phyloP scores from a whole-genome alignment of 495 filamentous ascomycete species.

The Xylaria flabelliformis region DNA sequence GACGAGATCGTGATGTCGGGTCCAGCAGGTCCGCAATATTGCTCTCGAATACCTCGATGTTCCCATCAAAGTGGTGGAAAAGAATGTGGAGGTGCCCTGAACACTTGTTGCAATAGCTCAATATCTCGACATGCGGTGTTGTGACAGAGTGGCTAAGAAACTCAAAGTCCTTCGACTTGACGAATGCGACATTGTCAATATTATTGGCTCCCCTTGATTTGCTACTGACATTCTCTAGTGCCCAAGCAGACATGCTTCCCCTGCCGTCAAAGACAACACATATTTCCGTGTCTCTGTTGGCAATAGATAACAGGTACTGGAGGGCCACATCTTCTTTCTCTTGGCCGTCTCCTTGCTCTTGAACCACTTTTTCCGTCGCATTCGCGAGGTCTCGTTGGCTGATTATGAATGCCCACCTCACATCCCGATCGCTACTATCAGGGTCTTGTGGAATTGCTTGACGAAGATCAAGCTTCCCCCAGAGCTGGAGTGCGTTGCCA shows the following conservation, averaged over 20 bases:
- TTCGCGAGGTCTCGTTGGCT: constrained; percentile 80
- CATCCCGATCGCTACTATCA: constrained; percentile 51
- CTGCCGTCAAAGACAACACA: constrained; percentile 83
- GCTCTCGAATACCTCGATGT: constrained; percentile 79
- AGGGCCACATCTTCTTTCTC: constrained; percentile 73
- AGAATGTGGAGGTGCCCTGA: constrained; percentile 75
- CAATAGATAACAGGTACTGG: constrained; percentile 85
- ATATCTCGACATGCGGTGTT: constrained; percentile 66
- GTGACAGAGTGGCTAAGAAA: constrained; percentile 56
- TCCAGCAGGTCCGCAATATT: constrained; percentile 84
- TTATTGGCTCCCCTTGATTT: constrained; percentile 70
- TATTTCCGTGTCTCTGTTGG: constrained; percentile 84
- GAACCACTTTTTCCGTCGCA: constrained; percentile 78
- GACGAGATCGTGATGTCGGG: constrained; percentile 65
- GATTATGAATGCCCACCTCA: constrained; percentile 81
- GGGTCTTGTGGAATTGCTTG: constrained; percentile 66
- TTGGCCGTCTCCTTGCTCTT: constrained; percentile 58
- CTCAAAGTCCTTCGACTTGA: constrained; percentile 67
- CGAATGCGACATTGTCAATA: constrained; percentile 88
- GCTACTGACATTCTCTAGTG: constrained; percentile 84
- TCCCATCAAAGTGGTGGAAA: constrained; percentile 85
- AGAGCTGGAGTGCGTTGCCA: constrained; percentile 73
- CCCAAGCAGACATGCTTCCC: constrained; percentile 94
- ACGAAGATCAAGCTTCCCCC: constrained; percentile 81
- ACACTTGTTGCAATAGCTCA: constrained; percentile 69